phyloP scores from a whole-genome alignment of 2,329 filamentous ascomycete species.

The Cladophialophora bantiana region DNA sequence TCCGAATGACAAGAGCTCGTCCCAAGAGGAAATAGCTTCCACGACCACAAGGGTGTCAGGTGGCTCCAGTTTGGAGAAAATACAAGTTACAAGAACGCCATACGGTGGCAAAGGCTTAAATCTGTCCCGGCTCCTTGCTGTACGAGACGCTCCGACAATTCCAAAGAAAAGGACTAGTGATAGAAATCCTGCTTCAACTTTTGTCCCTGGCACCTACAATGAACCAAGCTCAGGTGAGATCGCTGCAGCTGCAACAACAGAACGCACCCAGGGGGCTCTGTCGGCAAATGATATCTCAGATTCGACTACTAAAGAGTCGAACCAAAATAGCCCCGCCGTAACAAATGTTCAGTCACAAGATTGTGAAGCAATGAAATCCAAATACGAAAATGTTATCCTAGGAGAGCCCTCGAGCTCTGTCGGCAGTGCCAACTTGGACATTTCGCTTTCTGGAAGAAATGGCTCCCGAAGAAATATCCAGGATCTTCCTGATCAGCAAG shows the following conservation, averaged over 20 bases:
- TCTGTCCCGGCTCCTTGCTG: neutral
- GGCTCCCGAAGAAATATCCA: neutral
- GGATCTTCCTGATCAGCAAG: neutral
- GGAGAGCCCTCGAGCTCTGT: neutral
- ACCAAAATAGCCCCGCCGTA: neutral
- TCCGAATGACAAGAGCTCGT: neutral
- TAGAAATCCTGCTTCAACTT: conserved; percentile 1
- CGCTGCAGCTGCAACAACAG: neutral
- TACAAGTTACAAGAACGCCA: conserved; percentile 27
- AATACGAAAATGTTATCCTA: neutral
- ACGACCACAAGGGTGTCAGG: neutral
- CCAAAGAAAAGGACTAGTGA: neutral
- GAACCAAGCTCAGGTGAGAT: neutral
- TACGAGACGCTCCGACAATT: neutral
- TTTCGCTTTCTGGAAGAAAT: neutral
- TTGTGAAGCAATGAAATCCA: neutral
- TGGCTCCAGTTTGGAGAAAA: neutral
- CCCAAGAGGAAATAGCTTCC: neutral
- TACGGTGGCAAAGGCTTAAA: conserved; percentile 12
- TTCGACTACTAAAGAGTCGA: neutral
- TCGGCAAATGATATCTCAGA: neutral
- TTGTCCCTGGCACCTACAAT: conserved; percentile 12
- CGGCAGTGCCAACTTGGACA: neutral
- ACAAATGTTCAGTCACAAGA: neutral
- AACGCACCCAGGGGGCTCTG: neutral